A percentile compares a stretch with the other conserved stretches of the same genome.
Evolutionary conservation across 129 eudicot species (phyloP).

Genomic region (Dittrichia graveolens): DNA sequence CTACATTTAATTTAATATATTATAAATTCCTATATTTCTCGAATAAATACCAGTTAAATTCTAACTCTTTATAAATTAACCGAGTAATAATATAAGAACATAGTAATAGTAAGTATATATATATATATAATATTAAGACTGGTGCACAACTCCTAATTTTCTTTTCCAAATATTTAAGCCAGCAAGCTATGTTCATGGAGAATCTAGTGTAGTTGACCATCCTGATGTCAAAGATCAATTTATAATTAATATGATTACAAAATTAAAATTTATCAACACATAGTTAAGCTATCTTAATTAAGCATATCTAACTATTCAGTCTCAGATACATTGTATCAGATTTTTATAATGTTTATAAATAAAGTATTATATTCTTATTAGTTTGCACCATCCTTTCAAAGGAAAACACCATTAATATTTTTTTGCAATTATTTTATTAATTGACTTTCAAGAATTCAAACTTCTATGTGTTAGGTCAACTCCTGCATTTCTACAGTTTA

Average conservation of each 20-base stretch:
- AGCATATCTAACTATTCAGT: constrained; percentile 20
- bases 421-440: constrained; percentile 2
- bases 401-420: constrained; percentile 23
- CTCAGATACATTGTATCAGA: constrained; percentile 34
- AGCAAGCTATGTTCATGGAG: constrained; percentile 10
- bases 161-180: neutral
- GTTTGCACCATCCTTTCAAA: constrained; percentile 37
- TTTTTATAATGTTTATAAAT: neutral
- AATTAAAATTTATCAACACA: neutral
- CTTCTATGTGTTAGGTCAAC: constrained; percentile 46
- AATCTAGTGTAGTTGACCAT: constrained; percentile 32
- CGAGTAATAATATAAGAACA: too few species aligned
- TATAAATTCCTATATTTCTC: too few species aligned
- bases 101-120: too few species aligned
- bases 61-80: too few species aligned
- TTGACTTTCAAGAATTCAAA: constrained; percentile 37
- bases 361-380: constrained; percentile 27
- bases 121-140: too few species aligned
- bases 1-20: too few species aligned
- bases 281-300: constrained; percentile 16
- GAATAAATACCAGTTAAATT: too few species aligned
- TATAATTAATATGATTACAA: constrained; percentile 6
- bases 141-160: too few species aligned
- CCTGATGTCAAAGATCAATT: constrained; percentile 14
- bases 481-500: constrained; percentile 19